Evolutionary conservation across 768 basidiomycete genomes (phyloP).

Genomic region (Kwoniella dendrophila): DNA sequence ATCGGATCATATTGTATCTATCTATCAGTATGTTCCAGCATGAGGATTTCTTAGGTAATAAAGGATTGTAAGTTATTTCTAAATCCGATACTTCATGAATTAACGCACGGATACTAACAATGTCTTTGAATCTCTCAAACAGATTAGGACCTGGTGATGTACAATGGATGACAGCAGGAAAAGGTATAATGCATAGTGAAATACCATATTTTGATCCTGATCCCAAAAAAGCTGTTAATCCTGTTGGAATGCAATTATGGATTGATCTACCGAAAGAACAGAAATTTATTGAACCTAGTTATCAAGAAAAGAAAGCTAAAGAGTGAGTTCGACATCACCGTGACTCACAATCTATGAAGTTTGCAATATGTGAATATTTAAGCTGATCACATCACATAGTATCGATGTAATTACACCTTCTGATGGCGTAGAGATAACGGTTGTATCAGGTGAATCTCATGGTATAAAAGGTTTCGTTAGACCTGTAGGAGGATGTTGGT

Average conservation of each 20-base stretch:
- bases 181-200: conserved; percentile 54
- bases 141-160: conserved; percentile 70
- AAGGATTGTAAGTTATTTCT: conserved; percentile 39
- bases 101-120: not conserved
- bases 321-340: conserved; percentile 41
- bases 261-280: conserved; percentile 60
- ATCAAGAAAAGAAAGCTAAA: conserved; percentile 52
- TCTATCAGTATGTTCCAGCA: conserved; percentile 77
- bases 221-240: conserved; percentile 62
- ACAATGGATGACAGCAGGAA: conserved; percentile 77
- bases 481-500: conserved; percentile 92
- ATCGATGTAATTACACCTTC: conserved; percentile 58
- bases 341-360: not conserved
- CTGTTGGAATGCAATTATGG: conserved; percentile 76
- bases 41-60: conserved; percentile 77
- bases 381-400: conserved; percentile 53
- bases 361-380: not conserved
- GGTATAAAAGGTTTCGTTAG: conserved; percentile 75
- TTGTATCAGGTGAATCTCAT: conserved; percentile 87
- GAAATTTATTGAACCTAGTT: conserved; percentile 69
- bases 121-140: no score
- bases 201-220: conserved; percentile 80
- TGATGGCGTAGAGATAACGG: conserved; percentile 65
- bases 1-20: conserved; percentile 52
- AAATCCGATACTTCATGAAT: not conserved